Evolutionary conservation across 108 stramenopile species (phyloP).

Genomic region (Stephanodiscus minutulus): DNA sequence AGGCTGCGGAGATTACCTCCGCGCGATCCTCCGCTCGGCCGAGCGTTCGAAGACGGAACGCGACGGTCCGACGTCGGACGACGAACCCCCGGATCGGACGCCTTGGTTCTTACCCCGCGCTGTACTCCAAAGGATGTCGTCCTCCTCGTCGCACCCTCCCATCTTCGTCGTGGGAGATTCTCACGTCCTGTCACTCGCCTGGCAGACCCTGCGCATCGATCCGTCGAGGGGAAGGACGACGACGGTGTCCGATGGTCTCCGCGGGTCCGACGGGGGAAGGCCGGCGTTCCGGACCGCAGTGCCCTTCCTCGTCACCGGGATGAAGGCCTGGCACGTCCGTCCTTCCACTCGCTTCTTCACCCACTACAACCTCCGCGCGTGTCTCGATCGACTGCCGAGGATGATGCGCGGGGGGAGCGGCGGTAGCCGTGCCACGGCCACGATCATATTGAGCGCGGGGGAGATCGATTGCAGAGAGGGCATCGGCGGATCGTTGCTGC

Average conservation of each 20-base stretch:
- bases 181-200: constrained; percentile 60
- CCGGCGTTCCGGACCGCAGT: constrained; percentile 34
- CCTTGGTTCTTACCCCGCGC: background rate
- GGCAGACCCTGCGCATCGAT: constrained; percentile 55
- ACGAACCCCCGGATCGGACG: background rate
- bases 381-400: constrained; percentile 29
- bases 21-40: background rate
- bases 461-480: constrained; percentile 73
- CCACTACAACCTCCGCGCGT: constrained; percentile 37
- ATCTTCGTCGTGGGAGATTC: constrained; percentile 64
- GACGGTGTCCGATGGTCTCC: too few relatives aligned
- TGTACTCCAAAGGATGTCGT: background rate
- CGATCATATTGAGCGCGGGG: constrained; percentile 60
- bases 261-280: too few relatives aligned
- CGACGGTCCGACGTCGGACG: background rate
- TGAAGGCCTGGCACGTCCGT: constrained; percentile 65
- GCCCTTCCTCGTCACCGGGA: constrained; percentile 55
- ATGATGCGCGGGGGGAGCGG: background rate
- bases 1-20: background rate
- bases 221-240: constrained; percentile 4
- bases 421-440: background rate
- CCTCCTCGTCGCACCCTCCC: constrained; percentile 17
- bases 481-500: constrained; percentile 52
- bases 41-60: background rate
- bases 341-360: constrained; percentile 57